Evolutionary conservation across 306 rosid species (phyloP), one percentile per base, ranked within the genome.

Genomic region (Corylus heterophylla): DNA sequence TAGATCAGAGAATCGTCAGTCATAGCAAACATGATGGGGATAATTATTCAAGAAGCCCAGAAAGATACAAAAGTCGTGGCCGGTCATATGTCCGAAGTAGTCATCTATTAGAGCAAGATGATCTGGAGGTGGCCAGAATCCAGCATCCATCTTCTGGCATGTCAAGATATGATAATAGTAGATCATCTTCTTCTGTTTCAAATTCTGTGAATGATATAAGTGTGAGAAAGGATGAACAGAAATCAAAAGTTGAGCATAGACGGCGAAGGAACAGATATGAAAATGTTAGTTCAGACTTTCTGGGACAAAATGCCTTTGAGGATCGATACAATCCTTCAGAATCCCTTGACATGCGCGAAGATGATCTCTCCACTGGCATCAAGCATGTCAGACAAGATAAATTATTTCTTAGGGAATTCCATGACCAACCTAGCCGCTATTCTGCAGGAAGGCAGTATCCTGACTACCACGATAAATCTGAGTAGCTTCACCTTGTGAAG

Each of bases 281-380:
- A 87, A 88, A 72, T 81, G 75, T 55, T 35, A 64, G 59, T 81
- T 82, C 89, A 54, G 85, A 81, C 70, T 83, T 84, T 84, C 62
- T 13, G 59, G 49, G n/a, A 18, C 83, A 61, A 35, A 80, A 58
- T 70, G 74, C 83, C 59, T 88, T 90, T 83, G 79, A 83, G 51
- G 98, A 94, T 77, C 84, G 98, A 78, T 92, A 92, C 54, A 74
- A 84, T 75, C 97, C 98, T 81, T 81, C 87, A 2, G 85, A 91
- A 63, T 80, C 89, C 59, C 78, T 35, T 84, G 85, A 84, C 75
- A 29, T 42, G 56, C 39, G 48, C 44, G 85, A 88, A 75, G 90
- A 87, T 80, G 83, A 82, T 17, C 54, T 69, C 78, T 75, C 90
- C 68, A 64, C 89, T 16, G 71, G 31, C 72, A 48, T 76, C 58